phyloP scores from a whole-genome alignment of 257 asterid species.

The Rhazya stricta region DNA sequence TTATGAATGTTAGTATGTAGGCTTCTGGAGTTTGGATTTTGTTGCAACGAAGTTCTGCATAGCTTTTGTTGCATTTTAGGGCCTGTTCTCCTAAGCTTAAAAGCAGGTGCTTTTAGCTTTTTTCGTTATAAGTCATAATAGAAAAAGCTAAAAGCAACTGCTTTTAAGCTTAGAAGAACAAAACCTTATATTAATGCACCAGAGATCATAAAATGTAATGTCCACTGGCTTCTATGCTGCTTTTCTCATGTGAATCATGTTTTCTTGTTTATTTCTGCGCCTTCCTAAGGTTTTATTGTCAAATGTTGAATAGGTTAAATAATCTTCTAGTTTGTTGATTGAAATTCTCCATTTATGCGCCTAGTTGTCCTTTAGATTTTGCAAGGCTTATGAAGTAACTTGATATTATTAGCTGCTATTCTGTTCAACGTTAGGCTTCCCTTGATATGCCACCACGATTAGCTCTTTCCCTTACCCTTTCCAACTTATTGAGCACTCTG shows the following conservation, averaged over 20 bases:
- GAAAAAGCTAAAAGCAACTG: too few relatives aligned
- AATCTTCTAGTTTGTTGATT: background rate
- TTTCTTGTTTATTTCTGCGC: background rate
- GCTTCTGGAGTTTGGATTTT: slow-evolving; percentile 1
- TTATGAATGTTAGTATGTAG: background rate
- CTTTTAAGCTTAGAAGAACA: too few relatives aligned
- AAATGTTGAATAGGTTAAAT: background rate
- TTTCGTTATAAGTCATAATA: too few relatives aligned
- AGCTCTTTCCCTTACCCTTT: background rate
- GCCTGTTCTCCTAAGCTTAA: too few relatives aligned
- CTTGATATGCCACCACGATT: background rate
- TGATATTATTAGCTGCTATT: background rate
- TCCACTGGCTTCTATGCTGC: background rate
- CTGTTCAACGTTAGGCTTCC: background rate
- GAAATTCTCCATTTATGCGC: background rate
- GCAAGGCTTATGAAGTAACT: background rate
- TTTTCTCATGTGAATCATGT: background rate
- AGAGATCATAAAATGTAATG: background rate
- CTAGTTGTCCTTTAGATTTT: background rate
- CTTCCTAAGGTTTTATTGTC: background rate
- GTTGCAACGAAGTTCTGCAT: background rate
- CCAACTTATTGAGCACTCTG: background rate
- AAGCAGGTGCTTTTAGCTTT: too few relatives aligned
- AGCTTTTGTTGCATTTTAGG: background rate
- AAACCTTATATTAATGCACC: background rate